These are phyloP conservation scores for Pholiota microspora DNA, from an alignment of 768 basidiomycete species.

Conservation along the genomic window DNA sequence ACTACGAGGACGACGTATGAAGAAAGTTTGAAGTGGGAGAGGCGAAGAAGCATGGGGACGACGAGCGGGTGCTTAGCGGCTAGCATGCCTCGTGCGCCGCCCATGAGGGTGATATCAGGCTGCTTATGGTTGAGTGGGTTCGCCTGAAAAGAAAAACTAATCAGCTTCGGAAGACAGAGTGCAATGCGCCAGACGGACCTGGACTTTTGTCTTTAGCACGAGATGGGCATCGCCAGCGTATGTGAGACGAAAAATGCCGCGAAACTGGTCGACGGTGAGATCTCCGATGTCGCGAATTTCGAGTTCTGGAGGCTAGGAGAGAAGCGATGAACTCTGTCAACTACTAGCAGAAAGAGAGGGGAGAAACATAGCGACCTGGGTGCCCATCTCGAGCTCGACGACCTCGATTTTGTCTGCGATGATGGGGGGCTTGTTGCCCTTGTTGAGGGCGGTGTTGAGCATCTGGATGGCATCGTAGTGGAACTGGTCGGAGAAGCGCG, in stretches of 20 bases:
- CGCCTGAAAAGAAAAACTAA: conserved; percentile 49
- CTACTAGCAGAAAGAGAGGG: background rate
- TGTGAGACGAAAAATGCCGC: conserved; percentile 94
- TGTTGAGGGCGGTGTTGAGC: conserved; percentile 95
- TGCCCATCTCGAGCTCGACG: conserved; percentile 98
- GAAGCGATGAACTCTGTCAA: conserved; percentile 2
- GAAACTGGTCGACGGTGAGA: conserved; percentile 90
- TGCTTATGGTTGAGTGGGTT: conserved; percentile 94
- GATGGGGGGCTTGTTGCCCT: conserved; percentile 96
- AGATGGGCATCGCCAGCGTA: conserved; percentile 94
- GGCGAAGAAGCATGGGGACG: conserved; percentile 96
- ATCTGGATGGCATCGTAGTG: conserved; percentile 95
- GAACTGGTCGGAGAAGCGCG: conserved; percentile 94
- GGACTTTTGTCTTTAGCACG: conserved; percentile 86
- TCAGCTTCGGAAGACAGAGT: background rate
- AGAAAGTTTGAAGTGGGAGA: conserved; percentile 91
- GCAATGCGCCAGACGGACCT: conserved; percentile 47
- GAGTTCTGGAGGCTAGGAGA: conserved; percentile 83
- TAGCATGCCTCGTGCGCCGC: conserved; percentile 82
- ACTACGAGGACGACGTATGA: conserved; percentile 98
- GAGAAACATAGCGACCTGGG: conserved; percentile 56
- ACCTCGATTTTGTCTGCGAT: conserved; percentile 98
- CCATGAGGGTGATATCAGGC: conserved; percentile 85
- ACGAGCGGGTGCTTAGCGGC: conserved; percentile 94
- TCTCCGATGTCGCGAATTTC: conserved; percentile 98